Percentiles rank a stretch among this genome's conserved stretches.
Evolutionary conservation across 75 land plant species (phyloP).

Genomic region (Azolla pinnata): DNA sequence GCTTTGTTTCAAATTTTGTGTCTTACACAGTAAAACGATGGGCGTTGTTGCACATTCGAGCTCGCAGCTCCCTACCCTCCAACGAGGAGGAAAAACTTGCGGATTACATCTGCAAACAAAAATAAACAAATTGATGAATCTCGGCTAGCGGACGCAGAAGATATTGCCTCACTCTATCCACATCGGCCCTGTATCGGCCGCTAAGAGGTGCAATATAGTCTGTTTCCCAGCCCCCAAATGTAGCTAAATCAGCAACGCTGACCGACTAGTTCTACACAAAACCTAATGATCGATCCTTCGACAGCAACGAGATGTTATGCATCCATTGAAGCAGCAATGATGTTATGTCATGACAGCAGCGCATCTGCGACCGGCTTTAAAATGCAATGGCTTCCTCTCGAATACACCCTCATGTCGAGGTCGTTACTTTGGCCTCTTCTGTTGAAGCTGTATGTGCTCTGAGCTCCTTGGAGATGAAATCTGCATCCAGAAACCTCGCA

Average conservation of each 20-base stretch:
- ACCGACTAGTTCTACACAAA: too few species aligned
- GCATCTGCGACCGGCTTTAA: background rate
- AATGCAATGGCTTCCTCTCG: background rate
- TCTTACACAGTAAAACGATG: too few species aligned
- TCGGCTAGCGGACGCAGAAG: too few species aligned
- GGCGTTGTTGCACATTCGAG: too few species aligned
- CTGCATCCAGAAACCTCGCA: slow-evolving; percentile 41
- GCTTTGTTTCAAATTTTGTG: too few species aligned
- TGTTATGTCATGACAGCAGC: background rate
- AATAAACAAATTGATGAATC: too few species aligned
- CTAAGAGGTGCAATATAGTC: background rate
- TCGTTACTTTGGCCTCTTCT: slow-evolving; percentile 1
- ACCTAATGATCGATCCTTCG: too few species aligned
- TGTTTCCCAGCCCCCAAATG: background rate
- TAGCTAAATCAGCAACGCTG: background rate
- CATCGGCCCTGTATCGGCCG: background rate
- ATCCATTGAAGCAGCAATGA: too few species aligned
- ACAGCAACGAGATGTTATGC: too few species aligned
- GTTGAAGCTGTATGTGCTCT: slow-evolving; percentile 1
- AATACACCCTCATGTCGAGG: background rate
- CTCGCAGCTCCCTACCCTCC: too few species aligned
- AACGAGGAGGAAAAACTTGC: too few species aligned
- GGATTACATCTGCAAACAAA: too few species aligned
- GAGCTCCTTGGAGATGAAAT: slow-evolving; percentile 29
- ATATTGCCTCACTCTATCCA: background rate